A percentile compares a stretch with the other conserved stretches of the same genome.
Evolutionary conservation across 345 rosid species (phyloP).

Genomic region (Boechera stricta): DNA sequence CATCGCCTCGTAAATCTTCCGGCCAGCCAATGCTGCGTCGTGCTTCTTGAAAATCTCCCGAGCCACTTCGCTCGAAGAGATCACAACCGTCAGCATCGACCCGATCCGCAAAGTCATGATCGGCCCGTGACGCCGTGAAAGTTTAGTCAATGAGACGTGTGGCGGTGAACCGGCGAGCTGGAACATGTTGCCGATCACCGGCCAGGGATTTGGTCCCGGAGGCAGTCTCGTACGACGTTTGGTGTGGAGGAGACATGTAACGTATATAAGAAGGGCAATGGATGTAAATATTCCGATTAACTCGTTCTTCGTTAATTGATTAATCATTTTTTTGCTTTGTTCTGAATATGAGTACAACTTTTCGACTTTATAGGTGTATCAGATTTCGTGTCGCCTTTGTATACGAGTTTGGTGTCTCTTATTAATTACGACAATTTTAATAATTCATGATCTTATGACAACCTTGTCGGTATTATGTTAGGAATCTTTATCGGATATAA

Average conservation of each 20-base stretch:
- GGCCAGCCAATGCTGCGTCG: slow-evolving; percentile 69
- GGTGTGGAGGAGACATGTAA: slow-evolving; percentile 48
- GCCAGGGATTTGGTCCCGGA: slow-evolving; percentile 74
- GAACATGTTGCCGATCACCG: slow-evolving; percentile 70
- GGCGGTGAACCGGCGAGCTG: slow-evolving; percentile 61
- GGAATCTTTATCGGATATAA: slow-evolving; percentile 39
- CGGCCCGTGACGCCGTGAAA: slow-evolving; percentile 65
- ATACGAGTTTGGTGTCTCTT: background rate
- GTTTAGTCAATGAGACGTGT: slow-evolving; percentile 57
- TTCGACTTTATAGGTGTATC: slow-evolving; percentile 12
- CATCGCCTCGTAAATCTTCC: slow-evolving; percentile 85
- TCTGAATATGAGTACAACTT: background rate
- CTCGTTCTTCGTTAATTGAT: slow-evolving; percentile 16
- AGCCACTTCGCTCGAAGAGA: slow-evolving; percentile 69
- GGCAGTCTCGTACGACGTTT: slow-evolving; percentile 57
- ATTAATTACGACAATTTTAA: background rate
- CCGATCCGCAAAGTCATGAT: slow-evolving; percentile 81
- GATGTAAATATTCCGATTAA: slow-evolving; percentile 29
- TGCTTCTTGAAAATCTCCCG: slow-evolving; percentile 79
- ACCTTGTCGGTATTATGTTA: slow-evolving; percentile 33
- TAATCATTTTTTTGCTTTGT: slow-evolving; percentile 4
- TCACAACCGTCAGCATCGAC: slow-evolving; percentile 71
- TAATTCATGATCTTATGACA: background rate
- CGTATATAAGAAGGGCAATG: slow-evolving; percentile 49
- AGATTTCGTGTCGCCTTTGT: background rate